These are phyloP conservation scores for Boeremia exigua DNA, from an alignment of 2,329 filamentous ascomycete species.

Conservation along the genomic window DNA sequence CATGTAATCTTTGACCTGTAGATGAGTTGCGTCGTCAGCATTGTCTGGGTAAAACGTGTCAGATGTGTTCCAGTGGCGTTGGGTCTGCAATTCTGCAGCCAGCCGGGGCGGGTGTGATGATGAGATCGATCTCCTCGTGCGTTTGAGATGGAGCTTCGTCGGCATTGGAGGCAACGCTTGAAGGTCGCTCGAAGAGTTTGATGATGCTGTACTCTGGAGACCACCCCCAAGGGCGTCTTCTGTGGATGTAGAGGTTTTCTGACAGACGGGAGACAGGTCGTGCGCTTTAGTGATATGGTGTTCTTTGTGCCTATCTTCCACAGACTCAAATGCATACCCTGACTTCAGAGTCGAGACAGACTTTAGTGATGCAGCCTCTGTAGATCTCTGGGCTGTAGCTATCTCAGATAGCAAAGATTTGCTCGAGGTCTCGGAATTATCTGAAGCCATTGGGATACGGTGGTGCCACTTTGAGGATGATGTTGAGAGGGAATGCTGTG, in stretches of 20 bases:
- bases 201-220: neutral
- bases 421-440: neutral
- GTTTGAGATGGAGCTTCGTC: neutral
- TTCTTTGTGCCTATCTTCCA: neutral
- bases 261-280: neutral
- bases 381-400: neutral
- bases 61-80: constrained; percentile 17
- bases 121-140: neutral
- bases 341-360: neutral
- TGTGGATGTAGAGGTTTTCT: neutral
- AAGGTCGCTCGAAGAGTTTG: neutral
- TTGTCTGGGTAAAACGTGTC: constrained; percentile 6
- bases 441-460: neutral
- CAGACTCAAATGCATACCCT: neutral
- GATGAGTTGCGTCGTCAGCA: constrained; percentile 28
- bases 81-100: neutral
- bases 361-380: neutral
- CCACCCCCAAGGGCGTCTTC: neutral
- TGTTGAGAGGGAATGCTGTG: neutral
- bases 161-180: neutral
- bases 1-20: constrained; percentile 45
- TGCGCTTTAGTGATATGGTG: neutral
- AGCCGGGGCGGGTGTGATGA: neutral
- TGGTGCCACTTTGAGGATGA: neutral
- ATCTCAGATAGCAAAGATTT: constrained; percentile 2